Percentiles rank a stretch among this genome's conserved stretches.
These are phyloP conservation scores for Suhomyces vadensis DNA, from an alignment of 805 yeast genomes.

Conservation along the genomic window DNA sequence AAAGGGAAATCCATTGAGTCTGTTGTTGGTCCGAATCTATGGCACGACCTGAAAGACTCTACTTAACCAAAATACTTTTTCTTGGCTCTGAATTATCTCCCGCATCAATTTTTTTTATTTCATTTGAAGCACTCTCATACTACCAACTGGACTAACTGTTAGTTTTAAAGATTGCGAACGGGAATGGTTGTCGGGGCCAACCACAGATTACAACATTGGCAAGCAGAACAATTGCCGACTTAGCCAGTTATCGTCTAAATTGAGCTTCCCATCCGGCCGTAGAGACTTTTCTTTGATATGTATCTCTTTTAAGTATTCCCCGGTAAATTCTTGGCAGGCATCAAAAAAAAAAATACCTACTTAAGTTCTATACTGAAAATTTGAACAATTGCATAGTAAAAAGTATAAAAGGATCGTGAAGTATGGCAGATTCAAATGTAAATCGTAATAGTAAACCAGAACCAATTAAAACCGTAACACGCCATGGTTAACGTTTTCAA, in stretches of 20 bases:
- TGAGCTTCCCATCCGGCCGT: background rate
- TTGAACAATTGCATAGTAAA: background rate
- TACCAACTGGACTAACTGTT: no score
- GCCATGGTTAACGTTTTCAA: slow-evolving; percentile 60
- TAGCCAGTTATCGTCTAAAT: background rate
- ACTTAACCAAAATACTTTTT: background rate
- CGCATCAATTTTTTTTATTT: background rate
- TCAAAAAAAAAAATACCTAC: background rate
- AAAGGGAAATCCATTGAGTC: no score
- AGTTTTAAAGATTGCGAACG: no score
- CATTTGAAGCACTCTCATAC: background rate
- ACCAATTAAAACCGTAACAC: no score
- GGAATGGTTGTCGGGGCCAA: no score
- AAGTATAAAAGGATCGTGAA: background rate
- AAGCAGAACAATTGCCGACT: no score
- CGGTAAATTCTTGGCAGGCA: background rate
- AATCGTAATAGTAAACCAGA: background rate
- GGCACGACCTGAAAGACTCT: no score
- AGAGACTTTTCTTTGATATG: background rate
- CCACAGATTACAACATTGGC: no score
- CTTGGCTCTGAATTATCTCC: slow-evolving; percentile 1
- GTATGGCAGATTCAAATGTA: background rate
- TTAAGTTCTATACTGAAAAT: background rate
- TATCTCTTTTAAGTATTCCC: background rate
- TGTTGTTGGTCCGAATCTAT: no score